Conservation (phyloP, 768 basidiomycete species). For the Asterophora parasitica region DNA sequence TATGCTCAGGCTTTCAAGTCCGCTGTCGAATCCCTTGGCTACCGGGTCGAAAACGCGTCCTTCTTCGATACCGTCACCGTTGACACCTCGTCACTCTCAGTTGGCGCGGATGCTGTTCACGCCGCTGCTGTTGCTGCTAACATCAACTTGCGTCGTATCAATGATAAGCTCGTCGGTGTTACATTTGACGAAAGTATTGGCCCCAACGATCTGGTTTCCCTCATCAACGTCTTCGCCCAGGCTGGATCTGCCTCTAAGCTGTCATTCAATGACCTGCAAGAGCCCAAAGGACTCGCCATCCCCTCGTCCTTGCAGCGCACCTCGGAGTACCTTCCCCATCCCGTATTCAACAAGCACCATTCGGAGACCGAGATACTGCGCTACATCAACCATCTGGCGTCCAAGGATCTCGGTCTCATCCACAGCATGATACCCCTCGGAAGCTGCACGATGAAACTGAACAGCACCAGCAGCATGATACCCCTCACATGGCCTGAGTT, state of each 20-base stretch:
- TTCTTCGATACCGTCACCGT: conserved; percentile 94
- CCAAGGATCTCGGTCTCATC: conserved; percentile 90
- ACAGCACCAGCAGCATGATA: conserved; percentile 97
- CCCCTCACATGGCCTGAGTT: conserved; percentile 95
- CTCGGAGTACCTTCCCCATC: conserved; percentile 73
- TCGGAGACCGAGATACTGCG: conserved; percentile 99
- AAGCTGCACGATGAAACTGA: conserved; percentile 97
- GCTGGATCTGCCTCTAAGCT: conserved; percentile 49
- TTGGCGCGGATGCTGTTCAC: conserved; percentile 62
- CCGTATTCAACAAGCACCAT: conserved; percentile 95
- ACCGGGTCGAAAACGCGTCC: conserved; percentile 57
- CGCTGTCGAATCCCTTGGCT: conserved; percentile 68
- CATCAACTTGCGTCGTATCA: conserved; percentile 83
- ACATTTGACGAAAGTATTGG: conserved; percentile 91
- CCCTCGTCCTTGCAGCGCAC: conserved; percentile 54
- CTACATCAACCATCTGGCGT: conserved; percentile 89
- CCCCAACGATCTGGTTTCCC: conserved; percentile 63
- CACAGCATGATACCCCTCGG: conserved; percentile 97
- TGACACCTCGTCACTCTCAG: conserved; percentile 57
- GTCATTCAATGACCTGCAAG: conserved; percentile 42
- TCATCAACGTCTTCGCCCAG: conserved; percentile 79
- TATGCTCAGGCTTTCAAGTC: conserved; percentile 74
- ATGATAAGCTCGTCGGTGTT: conserved; percentile 73
- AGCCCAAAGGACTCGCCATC: conserved; percentile 41
- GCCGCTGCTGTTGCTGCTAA: conserved; percentile 52